A percentile compares a stretch with the other conserved stretches of the same genome.
phyloP scores from a whole-genome alignment of 2,329 filamentous ascomycete species.

The Parafenestella ontariensis region DNA sequence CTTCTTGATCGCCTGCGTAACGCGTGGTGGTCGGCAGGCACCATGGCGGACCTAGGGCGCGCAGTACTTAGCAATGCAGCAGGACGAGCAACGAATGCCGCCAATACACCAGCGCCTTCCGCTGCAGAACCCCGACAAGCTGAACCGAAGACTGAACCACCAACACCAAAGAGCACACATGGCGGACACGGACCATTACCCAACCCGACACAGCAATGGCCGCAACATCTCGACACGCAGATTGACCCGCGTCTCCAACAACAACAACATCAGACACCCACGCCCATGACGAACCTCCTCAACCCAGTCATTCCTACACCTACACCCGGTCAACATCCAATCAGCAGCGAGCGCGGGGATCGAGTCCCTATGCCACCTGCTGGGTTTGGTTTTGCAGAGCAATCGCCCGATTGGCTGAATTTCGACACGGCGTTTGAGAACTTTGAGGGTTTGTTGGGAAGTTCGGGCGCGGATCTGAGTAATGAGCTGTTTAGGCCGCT shows the following conservation, averaged over 20 bases:
- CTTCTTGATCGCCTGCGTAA: slow-evolving; percentile 54
- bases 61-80: slow-evolving; percentile 51
- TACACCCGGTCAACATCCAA: slow-evolving; percentile 46
- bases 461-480: slow-evolving; percentile 47
- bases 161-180: slow-evolving; percentile 25
- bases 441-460: slow-evolving; percentile 48
- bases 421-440: slow-evolving; percentile 51
- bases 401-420: slow-evolving; percentile 49
- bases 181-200: slow-evolving; percentile 15
- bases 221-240: slow-evolving; percentile 31
- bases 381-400: slow-evolving; percentile 42
- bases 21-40: slow-evolving; percentile 56
- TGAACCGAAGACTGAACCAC: slow-evolving; percentile 28
- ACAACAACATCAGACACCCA: slow-evolving; percentile 28
- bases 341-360: slow-evolving; percentile 45
- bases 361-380: slow-evolving; percentile 32
- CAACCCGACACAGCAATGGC: slow-evolving; percentile 27
- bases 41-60: slow-evolving; percentile 53
- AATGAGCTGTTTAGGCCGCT: slow-evolving; percentile 48
- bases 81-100: slow-evolving; percentile 43
- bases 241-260: slow-evolving; percentile 47
- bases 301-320: slow-evolving; percentile 36
- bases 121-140: slow-evolving; percentile 25
- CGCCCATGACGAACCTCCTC: slow-evolving; percentile 39
- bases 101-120: slow-evolving; percentile 39